Base-by-base conservation (phyloP, 257 asterid genomes). In the Lithospermum erythrorhizon region DNA sequence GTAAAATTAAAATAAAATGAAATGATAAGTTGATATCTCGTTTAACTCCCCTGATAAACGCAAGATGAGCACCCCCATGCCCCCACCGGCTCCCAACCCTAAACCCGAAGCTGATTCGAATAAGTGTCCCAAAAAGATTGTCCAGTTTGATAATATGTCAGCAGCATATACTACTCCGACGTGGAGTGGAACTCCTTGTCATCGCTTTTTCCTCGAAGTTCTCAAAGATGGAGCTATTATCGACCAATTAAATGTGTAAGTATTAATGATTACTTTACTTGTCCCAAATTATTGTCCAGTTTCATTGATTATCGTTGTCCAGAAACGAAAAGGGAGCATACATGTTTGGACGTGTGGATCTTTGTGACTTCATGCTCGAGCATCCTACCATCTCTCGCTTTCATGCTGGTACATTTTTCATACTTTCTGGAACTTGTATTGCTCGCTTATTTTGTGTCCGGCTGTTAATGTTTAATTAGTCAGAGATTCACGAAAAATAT, bases 261-360 rank as follows among this genome's bases (percentile, higher is more conserved):
- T 72, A 53, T 27, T 27, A 25, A 2, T 25, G 4, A 2, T 5
- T 25, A 5, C 5, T 25, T 7, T 27, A 6, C 6, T 27, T 27
- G 32, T 27, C 32, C 32, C 32, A 3, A 27, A 27, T 27, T 3
- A 27, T 27, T 27, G 32, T 27, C 5, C 32, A 27, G 32, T 27
- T 27, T 64, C 6, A 15, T 22, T 30, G 15, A 64, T 48, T 68
- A 17, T 68, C 61, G 49, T 56, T 60, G 49, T 75, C 20, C 89
- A 91, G 98, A 74, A 72, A 80, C 67, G 69, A 88, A 82, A 91
- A 91, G 73, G 98, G 95, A 62, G 97, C 96, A 17, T 91, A 86
- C 77, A 88, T 91, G 96, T 91, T 91, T 77, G 98, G 98, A 63
- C 95, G 95, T 24, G 95, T 88, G 68, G 98, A 88, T 73, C 75